These are phyloP conservation scores for Gastrolobium bilobum DNA, from an alignment of 306 rosid species.

Conservation along the genomic window DNA sequence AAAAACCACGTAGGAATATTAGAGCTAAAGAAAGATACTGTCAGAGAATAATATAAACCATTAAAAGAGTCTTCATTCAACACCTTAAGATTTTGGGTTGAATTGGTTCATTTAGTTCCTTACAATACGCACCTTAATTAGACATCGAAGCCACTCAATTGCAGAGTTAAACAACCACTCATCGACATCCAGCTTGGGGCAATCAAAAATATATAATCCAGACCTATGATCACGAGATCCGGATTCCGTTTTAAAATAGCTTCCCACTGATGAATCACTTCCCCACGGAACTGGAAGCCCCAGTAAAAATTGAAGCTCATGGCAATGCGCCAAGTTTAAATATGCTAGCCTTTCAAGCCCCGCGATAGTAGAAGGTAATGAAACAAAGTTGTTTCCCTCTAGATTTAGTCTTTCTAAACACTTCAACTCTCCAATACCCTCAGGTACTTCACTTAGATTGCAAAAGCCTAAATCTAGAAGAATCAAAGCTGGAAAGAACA, in stretches of 20 bases:
- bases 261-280: neutral
- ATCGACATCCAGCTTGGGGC: neutral
- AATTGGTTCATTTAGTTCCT: too few relatives aligned
- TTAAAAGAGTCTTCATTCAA: too few relatives aligned
- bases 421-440: neutral
- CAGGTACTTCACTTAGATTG: neutral
- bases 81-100: too few relatives aligned
- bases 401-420: conserved; percentile 35
- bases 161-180: too few relatives aligned
- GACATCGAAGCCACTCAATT: neutral
- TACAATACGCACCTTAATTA: conserved; percentile 8
- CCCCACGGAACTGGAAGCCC: neutral
- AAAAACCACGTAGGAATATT: neutral
- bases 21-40: neutral
- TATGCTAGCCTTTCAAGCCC: neutral
- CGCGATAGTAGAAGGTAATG: neutral
- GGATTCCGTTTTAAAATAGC: neutral
- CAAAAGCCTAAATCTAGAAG: neutral
- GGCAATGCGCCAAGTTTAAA: conserved; percentile 21
- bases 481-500: neutral
- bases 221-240: conserved; percentile 12
- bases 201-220: conserved; percentile 31
- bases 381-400: neutral
- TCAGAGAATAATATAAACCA: too few relatives aligned
- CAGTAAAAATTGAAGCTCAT: neutral